Evolutionary conservation across 176 grass and related monocot species (phyloP), one percentile per base, ranked within the genome.

Genomic region (Alloteropsis semialata): DNA sequence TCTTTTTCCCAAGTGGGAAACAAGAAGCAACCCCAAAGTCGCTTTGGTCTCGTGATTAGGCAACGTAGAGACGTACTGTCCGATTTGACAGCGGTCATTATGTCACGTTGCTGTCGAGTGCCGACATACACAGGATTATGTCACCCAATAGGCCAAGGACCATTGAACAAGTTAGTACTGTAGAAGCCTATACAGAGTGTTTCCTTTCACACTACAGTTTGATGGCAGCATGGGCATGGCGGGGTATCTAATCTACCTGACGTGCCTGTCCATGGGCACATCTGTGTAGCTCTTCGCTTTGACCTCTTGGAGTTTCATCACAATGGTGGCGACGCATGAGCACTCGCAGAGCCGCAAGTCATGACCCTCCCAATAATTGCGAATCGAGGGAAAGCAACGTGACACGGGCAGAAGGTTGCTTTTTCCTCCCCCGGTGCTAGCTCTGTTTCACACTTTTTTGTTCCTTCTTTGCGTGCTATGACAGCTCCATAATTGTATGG

Each of bases 291-390:
- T 56, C 28, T 25, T 71, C 9, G 46, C 36, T 38, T 69, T 76
- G 61, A 68, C 49, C 29, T 16, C 48, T 21, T 2, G 14, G 24
- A 18, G 60, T 15, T 66, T 45, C 19, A 10, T n/a, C n/a, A n/a
- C n/a, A n/a, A n/a, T n/a, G n/a, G n/a, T n/a, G n/a, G n/a, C n/a
- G n/a, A n/a, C n/a, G n/a, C 32, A 72, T 43, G 2, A n/a, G 44
- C 65, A 72, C 24, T 17, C 39, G 16, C 60, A 87, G 69, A 73
- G 24, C 33, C 61, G 29, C 61, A 67, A 76, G 69, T 68, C 21
- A 16, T 60, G 44, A 8, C 12, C 16, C 37, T 55, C 29, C 15
- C 56, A 64, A 83, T 78, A 83, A 72, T 64, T 83, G 18, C 21
- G 19, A 69, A 64, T 42, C 15, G 3, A 19, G 16, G 15, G 74